These are phyloP conservation scores for Teratosphaeria epicoccoides DNA, from an alignment of 2,329 filamentous ascomycete genomes.

Conservation along the genomic window DNA sequence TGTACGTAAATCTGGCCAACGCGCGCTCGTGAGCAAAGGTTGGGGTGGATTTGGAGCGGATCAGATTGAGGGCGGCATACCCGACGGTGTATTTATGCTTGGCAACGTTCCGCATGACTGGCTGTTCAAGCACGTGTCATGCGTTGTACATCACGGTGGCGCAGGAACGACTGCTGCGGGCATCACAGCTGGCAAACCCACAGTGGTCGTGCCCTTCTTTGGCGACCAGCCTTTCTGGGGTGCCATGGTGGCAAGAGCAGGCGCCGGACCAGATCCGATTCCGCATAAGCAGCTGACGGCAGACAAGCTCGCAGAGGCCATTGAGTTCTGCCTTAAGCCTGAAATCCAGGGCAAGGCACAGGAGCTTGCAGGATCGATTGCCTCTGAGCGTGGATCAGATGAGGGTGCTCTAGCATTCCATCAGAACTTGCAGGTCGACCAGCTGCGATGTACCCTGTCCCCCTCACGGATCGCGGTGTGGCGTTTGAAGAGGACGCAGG, in stretches of 20 bases:
- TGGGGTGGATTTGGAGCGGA: constrained; percentile 40
- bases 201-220: constrained; percentile 47
- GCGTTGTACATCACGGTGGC: constrained; percentile 50
- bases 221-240: constrained; percentile 50
- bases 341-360: constrained; percentile 29
- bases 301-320: constrained; percentile 36
- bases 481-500: constrained; percentile 57
- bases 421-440: constrained; percentile 47
- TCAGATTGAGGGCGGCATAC: constrained; percentile 24
- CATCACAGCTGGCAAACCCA: constrained; percentile 41
- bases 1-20: constrained; percentile 41
- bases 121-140: constrained; percentile 46
- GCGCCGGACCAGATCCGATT: constrained; percentile 41
- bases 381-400: constrained; percentile 32
- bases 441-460: constrained; percentile 58
- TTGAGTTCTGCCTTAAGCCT: constrained; percentile 33
- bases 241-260: constrained; percentile 39
- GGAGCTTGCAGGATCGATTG: constrained; percentile 32
- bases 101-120: constrained; percentile 49
- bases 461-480: constrained; percentile 63
- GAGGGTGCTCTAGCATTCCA: constrained; percentile 38
- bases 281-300: constrained; percentile 36
- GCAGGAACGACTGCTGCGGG: constrained; percentile 50
- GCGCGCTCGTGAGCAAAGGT: constrained; percentile 45
- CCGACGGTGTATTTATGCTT: constrained; percentile 39